Percentiles rank a stretch among this genome's conserved stretches.
These are phyloP conservation scores for Durotheca rogersii DNA, from an alignment of 495 filamentous ascomycete species.

Conservation along the genomic window DNA sequence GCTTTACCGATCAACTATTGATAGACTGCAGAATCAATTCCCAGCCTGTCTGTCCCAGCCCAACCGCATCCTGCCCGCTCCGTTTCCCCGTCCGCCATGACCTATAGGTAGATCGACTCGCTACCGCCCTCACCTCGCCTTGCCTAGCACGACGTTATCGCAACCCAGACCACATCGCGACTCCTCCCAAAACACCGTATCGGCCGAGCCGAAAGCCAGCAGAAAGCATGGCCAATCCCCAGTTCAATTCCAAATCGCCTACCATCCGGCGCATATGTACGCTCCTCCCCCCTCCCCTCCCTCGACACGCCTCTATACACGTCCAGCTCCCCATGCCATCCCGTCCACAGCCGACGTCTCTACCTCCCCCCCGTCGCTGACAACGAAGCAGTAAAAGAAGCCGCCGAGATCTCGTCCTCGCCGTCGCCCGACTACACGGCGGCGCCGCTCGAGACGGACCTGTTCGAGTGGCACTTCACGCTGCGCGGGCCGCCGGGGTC, in stretches of 20 bases:
- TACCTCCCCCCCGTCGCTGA: conserved; percentile 22
- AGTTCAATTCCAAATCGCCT: conserved; percentile 74
- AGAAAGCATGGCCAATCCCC: conserved; percentile 40
- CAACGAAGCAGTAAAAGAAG: conserved; percentile 82
- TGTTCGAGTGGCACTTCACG: conserved; percentile 99
- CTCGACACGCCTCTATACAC: no score
- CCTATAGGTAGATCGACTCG: conserved; percentile 19
- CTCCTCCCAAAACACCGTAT: no score
- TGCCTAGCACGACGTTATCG: no score
- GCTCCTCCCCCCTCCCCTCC: conserved; percentile 21
- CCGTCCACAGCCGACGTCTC: conserved; percentile 23
- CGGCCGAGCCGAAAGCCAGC: no score
- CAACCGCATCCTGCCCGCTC: not conserved
- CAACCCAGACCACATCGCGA: no score
- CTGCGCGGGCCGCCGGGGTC: conserved; percentile 83
- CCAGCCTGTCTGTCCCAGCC: not conserved
- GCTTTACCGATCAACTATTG: no score
- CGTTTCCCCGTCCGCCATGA: conserved; percentile 1
- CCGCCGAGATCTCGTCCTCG: conserved; percentile 72
- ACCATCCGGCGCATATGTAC: conserved; percentile 77
- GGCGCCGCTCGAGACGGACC: conserved; percentile 76
- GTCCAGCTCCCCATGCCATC: conserved; percentile 10
- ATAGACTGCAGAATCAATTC: no score
- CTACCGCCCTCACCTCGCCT: no score
- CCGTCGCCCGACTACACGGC: conserved; percentile 83